These are phyloP conservation scores for Lobulomyces angularis DNA, from an alignment of 192 early-diverging fungal genomes.

Conservation along the genomic window DNA sequence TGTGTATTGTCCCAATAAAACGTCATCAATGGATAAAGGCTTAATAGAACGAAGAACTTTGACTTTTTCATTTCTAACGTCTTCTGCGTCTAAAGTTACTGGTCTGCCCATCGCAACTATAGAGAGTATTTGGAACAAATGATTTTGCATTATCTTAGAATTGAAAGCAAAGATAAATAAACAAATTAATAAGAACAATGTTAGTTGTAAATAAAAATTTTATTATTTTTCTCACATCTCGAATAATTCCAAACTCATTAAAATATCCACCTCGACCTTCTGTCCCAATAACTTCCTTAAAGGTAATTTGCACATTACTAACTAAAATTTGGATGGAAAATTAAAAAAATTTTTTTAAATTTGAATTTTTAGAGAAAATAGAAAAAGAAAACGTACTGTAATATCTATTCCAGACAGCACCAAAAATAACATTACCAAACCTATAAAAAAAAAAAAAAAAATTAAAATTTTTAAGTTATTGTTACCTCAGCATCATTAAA, in stretches of 20 bases:
- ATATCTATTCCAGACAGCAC: slow-evolving; percentile 78
- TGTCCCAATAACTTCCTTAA: slow-evolving; percentile 95
- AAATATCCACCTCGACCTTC: slow-evolving; percentile 97
- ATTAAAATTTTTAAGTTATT: slow-evolving; percentile 1
- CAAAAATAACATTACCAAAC: slow-evolving; percentile 91
- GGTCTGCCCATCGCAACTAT: slow-evolving; percentile 94
- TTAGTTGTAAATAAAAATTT: slow-evolving; percentile 3
- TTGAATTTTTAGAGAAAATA: too few species aligned
- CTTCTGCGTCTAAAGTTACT: slow-evolving; percentile 71
- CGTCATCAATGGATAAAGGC: slow-evolving; percentile 63
- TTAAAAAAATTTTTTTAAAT: too few species aligned
- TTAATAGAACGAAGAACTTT: slow-evolving; percentile 73
- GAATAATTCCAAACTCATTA: slow-evolving; percentile 97
- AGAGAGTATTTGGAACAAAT: slow-evolving; percentile 85
- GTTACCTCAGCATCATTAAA: slow-evolving; percentile 67
- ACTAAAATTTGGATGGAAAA: too few species aligned
- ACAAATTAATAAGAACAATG: not conserved
- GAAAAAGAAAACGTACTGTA: too few species aligned
- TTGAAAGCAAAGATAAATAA: slow-evolving; percentile 7
- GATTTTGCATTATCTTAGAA: slow-evolving; percentile 40
- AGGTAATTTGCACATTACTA: slow-evolving; percentile 91
- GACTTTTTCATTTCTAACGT: slow-evolving; percentile 92
- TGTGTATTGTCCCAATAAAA: slow-evolving; percentile 84
- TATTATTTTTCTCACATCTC: slow-evolving; percentile 57
- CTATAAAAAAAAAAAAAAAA: slow-evolving; percentile 8